Base-by-base conservation (phyloP, 1,284 basidiomycete species). In the Gomphus sp. region DNA sequence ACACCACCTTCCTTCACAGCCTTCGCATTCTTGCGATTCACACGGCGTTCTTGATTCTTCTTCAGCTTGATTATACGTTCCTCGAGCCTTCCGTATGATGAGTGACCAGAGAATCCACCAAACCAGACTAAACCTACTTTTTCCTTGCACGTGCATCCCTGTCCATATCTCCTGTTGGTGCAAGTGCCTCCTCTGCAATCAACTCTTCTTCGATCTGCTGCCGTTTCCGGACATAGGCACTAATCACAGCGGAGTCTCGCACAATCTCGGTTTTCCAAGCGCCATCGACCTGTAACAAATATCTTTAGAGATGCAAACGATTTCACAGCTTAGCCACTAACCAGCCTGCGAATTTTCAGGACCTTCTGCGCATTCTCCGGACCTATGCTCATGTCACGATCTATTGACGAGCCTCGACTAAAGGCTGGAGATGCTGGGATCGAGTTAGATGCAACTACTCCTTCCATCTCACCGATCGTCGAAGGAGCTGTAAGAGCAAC, bases 51-150 rank as follows among this genome's bases (percentile, higher is more conserved):
- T 72, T 98, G 94, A 69, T 97, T 97, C 76, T 94, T 95, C 78
- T 97, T 97, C 80, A 94, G 89, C 66, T 93, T 82, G 36, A 91
- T 91, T 64, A 98, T 89, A 70, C 95, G 89, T 69, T 95, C 92
- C 68, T 93, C 90, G 63, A 98, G 79, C 63, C 94, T 56, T 60
- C 60, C 62, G 64, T 34, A 58, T 34, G 22, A 36, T 37, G 10
- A 53, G 62, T 48, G 43, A 57, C 55, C 64, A 61, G 60, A 52
- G 59, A 49, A 47, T 50, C 37, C 52, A 60, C 44, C 62, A 58
- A 63, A 68, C 66, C 33, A 66, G 66, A 18, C 66, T 31, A 61
- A n/a, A 66, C 77, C 64, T 65, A 89, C 91, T 89, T 80, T 74
- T 90, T 92, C 77, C 84, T 87, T 60, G 87, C 86, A 36, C 89